phyloP scores from a whole-genome alignment of 495 filamentous ascomycete species.

The Melanomma pulvis-pyrius region DNA sequence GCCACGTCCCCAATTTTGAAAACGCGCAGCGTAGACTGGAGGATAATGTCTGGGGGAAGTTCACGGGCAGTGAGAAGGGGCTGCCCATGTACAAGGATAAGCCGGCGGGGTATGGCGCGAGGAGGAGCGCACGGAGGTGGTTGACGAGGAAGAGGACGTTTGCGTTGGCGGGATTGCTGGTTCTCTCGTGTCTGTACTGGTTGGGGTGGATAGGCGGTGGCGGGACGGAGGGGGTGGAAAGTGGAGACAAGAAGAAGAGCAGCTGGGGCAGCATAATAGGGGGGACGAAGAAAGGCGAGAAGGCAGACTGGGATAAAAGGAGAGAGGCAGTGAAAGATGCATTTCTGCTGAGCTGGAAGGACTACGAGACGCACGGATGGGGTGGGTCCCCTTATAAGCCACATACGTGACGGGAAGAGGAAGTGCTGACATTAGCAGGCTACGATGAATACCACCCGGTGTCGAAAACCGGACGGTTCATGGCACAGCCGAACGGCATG shows the following conservation, averaged over 20 bases:
- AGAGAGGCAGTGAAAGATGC: slow-evolving; percentile 86
- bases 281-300: slow-evolving; percentile 22
- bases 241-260: neutral
- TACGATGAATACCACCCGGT: slow-evolving; percentile 84
- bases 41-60: slow-evolving; percentile 54
- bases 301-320: slow-evolving; percentile 70
- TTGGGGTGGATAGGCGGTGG: slow-evolving; percentile 47
- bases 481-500: slow-evolving; percentile 73
- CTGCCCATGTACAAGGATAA: slow-evolving; percentile 99
- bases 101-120: slow-evolving; percentile 71
- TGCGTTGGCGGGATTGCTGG: slow-evolving; percentile 52
- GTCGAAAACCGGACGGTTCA: slow-evolving; percentile 76
- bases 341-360: slow-evolving; percentile 87
- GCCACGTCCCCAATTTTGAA: slow-evolving; percentile 71
- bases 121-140: slow-evolving; percentile 48
- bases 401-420: neutral
- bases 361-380: slow-evolving; percentile 93
- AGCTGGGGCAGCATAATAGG: slow-evolving; percentile 17
- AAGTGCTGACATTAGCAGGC: slow-evolving; percentile 53
- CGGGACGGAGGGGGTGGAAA: neutral
- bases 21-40: slow-evolving; percentile 69
- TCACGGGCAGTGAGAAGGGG: slow-evolving; percentile 54
- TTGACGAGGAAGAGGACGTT: slow-evolving; percentile 58
- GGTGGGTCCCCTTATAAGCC: slow-evolving; percentile 57
- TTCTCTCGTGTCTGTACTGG: slow-evolving; percentile 60